These are phyloP conservation scores for Tolypocladium tundrense DNA, from an alignment of 2,329 filamentous ascomycete species.

Conservation along the genomic window DNA sequence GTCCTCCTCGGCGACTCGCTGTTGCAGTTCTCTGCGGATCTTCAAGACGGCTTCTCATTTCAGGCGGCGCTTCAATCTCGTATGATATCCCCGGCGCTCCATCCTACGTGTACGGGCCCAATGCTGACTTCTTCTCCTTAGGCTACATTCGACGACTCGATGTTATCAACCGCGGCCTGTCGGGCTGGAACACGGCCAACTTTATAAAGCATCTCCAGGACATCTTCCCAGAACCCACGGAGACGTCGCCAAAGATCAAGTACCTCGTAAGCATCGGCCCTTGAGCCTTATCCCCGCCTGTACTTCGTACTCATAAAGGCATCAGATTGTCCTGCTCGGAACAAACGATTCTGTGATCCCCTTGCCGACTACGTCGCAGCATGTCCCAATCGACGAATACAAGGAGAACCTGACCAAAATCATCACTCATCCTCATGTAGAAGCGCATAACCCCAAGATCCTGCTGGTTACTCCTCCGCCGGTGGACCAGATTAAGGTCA, in stretches of 20 bases:
- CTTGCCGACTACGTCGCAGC: conserved; percentile 53
- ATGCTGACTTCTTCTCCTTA: conserved; percentile 21
- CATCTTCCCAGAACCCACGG: conserved; percentile 58
- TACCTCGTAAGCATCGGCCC: conserved; percentile 45
- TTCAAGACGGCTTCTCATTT: conserved; percentile 62
- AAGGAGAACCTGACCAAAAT: conserved; percentile 62
- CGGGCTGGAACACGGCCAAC: conserved; percentile 75
- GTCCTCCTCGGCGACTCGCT: conserved; percentile 88
- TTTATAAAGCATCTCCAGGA: conserved; percentile 57
- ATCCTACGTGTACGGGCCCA: neutral
- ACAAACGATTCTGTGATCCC: conserved; percentile 79
- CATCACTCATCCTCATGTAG: conserved; percentile 59
- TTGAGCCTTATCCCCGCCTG: neutral
- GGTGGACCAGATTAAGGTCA: conserved; percentile 62
- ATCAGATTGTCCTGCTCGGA: conserved; percentile 68
- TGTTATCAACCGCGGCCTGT: conserved; percentile 79
- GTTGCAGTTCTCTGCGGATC: conserved; percentile 55
- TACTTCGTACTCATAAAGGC: conserved; percentile 14
- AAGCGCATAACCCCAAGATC: conserved; percentile 60
- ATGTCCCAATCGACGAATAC: conserved; percentile 69
- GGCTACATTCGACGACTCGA: conserved; percentile 71
- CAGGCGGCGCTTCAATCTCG: conserved; percentile 60
- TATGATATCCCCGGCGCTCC: conserved; percentile 25
- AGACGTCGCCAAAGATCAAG: conserved; percentile 47
- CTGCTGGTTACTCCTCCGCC: conserved; percentile 77